These are phyloP conservation scores for Mycena capillaripes DNA, from an alignment of 768 basidiomycete species.

Conservation along the genomic window DNA sequence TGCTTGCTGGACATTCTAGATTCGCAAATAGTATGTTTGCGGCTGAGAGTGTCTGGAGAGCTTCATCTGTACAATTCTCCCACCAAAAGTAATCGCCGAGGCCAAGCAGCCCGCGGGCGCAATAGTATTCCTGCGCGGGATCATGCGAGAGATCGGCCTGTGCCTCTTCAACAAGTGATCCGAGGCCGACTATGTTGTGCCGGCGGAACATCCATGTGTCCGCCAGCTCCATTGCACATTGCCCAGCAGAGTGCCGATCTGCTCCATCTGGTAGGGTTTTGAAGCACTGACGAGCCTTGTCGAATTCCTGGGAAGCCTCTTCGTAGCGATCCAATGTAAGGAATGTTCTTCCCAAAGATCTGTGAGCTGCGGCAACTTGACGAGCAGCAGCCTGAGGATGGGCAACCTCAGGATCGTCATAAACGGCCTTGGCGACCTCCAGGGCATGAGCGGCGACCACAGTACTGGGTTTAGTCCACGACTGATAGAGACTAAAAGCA, in stretches of 20 bases:
- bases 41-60: neutral
- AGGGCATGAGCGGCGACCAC: conserved; percentile 21
- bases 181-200: neutral
- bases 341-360: neutral
- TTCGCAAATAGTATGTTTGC: conserved; percentile 22
- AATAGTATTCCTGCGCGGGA: neutral
- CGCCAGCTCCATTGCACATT: neutral
- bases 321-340: neutral
- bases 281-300: neutral
- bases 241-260: neutral
- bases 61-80: neutral
- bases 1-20: conserved; percentile 13
- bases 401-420: neutral
- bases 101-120: neutral
- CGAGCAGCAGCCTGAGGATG: neutral
- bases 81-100: neutral
- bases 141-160: neutral
- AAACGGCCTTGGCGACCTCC: neutral
- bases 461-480: conserved; percentile 29
- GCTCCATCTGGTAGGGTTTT: neutral
- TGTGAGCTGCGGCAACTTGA: neutral
- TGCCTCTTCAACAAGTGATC: neutral
- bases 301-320: neutral
- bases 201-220: neutral
- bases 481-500: conserved; percentile 35